Conservation (phyloP, 73 alveolate species). For the Blepharisma japonicum region DNA sequence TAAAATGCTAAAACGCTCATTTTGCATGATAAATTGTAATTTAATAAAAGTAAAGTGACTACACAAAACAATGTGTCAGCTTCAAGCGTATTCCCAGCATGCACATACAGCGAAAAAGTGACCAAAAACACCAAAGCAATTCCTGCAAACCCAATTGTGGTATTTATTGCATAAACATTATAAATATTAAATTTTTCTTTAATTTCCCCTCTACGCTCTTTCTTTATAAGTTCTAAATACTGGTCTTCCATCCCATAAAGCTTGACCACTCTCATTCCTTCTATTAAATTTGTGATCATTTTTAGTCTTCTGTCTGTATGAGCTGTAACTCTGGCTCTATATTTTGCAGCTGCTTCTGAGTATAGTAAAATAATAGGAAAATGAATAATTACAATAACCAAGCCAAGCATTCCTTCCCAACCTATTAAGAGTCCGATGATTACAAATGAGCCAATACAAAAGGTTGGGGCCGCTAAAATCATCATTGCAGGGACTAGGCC, state of each 20-base stretch:
- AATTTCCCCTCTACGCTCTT: slow-evolving; percentile 19
- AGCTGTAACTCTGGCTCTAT: background rate
- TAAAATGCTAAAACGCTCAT: background rate
- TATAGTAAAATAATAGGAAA: background rate
- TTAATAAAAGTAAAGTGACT: background rate
- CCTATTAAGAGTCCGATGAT: background rate
- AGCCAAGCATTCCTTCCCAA: background rate
- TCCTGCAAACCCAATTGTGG: background rate
- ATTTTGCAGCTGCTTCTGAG: background rate
- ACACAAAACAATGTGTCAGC: background rate
- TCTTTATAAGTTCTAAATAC: slow-evolving; percentile 16
- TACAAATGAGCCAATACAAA: no score
- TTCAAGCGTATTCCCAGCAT: background rate
- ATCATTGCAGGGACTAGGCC: background rate
- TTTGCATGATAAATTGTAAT: background rate
- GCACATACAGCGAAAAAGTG: background rate
- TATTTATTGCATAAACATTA: background rate
- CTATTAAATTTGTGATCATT: slow-evolving; percentile 38
- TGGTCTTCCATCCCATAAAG: slow-evolving; percentile 53
- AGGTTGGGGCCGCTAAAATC: background rate
- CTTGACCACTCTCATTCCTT: slow-evolving; percentile 43
- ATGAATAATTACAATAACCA: background rate
- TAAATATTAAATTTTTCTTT: background rate
- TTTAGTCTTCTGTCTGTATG: slow-evolving; percentile 36
- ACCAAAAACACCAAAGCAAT: background rate